Percentiles rank a stretch among this genome's conserved stretches.
These are phyloP conservation scores for Paecilomyces sp. DNA, from an alignment of 2,329 filamentous ascomycete genomes.

Conservation along the genomic window DNA sequence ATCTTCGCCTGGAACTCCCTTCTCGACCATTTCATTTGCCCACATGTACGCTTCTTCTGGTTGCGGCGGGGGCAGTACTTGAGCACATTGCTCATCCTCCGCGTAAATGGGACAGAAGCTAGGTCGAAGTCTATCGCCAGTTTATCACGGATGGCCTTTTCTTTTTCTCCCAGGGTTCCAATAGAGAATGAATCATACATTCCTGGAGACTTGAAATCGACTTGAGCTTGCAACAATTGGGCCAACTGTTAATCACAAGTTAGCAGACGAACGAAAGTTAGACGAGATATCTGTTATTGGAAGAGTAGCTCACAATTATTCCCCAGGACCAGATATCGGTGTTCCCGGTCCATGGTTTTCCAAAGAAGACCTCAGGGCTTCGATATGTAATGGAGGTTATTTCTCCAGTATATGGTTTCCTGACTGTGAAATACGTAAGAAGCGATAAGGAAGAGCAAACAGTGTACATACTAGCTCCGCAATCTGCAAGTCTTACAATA, in stretches of 20 bases:
- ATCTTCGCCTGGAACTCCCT: constrained; percentile 12
- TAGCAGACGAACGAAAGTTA: not conserved
- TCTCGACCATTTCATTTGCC: constrained; percentile 11
- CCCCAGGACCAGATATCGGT: constrained; percentile 14
- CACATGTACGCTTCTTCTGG: constrained; percentile 13
- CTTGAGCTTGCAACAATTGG: constrained; percentile 8
- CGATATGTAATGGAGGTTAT: constrained; percentile 10
- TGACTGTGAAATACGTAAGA: constrained; percentile 6
- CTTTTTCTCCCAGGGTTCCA: constrained; percentile 7
- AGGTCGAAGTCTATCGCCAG: constrained; percentile 11
- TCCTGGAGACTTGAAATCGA: constrained; percentile 9
- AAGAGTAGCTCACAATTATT: constrained; percentile 8
- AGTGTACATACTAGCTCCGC: constrained; percentile 8
- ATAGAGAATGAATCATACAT: constrained; percentile 9
- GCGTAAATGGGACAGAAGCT: constrained; percentile 7
- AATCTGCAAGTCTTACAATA: constrained; percentile 11
- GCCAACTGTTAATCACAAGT: constrained; percentile 4
- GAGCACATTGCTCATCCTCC: constrained; percentile 7
- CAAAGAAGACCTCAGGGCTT: constrained; percentile 11
- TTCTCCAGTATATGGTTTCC: constrained; percentile 7
- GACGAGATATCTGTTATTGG: not conserved
- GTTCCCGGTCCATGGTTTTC: constrained; percentile 9
- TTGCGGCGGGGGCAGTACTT: constrained; percentile 7
- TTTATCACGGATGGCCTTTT: constrained; percentile 6
- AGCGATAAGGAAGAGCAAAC: not conserved